These are phyloP conservation scores for Suillus tomentosus DNA, from an alignment of 768 basidiomycete species.

Conservation along the genomic window DNA sequence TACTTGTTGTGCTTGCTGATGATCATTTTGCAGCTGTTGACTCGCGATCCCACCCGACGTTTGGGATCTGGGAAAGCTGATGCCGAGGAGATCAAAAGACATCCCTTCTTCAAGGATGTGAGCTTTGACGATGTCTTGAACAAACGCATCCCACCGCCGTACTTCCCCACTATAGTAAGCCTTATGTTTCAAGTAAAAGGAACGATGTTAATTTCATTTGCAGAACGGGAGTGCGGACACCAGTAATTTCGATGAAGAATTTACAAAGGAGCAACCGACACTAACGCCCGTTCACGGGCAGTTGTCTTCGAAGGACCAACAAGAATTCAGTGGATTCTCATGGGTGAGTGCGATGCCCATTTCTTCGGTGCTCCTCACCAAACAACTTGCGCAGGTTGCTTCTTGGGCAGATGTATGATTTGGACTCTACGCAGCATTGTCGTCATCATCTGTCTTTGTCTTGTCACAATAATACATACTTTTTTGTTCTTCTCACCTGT, in stretches of 20 bases:
- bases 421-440: conserved; percentile 29
- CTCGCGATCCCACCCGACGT: conserved; percentile 87
- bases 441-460: conserved; percentile 32
- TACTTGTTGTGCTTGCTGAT: conserved; percentile 9
- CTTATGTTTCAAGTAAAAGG: not conserved
- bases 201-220: conserved; percentile 18
- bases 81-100: conserved; percentile 95
- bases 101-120: conserved; percentile 98
- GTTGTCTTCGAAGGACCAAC: conserved; percentile 85
- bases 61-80: conserved; percentile 91
- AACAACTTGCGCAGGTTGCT: conserved; percentile 34
- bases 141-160: conserved; percentile 96
- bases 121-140: conserved; percentile 96
- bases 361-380: not conserved
- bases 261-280: conserved; percentile 95
- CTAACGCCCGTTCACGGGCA: conserved; percentile 97
- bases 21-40: conserved; percentile 65
- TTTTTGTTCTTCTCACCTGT: conserved; percentile 35
- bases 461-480: conserved; percentile 36
- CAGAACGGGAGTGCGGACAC: conserved; percentile 86
- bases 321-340: conserved; percentile 96
- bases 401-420: conserved; percentile 60
- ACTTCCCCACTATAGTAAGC: conserved; percentile 93
- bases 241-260: conserved; percentile 96
- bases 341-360: conserved; percentile 57